Evolutionary conservation across 2,329 filamentous ascomycete species (phyloP).

Genomic region (Pleurostoma richardsiae): DNA sequence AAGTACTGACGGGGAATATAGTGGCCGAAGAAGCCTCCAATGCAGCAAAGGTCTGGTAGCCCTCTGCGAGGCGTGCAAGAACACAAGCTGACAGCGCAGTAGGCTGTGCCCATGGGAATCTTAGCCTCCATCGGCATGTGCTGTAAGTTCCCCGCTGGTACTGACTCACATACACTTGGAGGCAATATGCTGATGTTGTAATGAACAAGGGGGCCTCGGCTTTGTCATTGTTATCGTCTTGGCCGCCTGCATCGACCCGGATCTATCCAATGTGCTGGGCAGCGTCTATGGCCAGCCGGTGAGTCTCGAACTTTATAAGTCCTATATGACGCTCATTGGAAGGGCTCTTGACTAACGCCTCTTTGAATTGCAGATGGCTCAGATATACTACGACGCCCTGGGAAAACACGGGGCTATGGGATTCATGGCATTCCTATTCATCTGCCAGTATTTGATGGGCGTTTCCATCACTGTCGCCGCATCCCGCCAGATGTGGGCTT

Average conservation of each 20-base stretch:
- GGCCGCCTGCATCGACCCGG: conserved; percentile 49
- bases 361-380: conserved; percentile 17
- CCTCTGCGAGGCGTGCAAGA: too few relatives aligned
- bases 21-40: conserved; percentile 59
- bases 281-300: conserved; percentile 54
- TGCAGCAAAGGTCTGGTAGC: conserved; percentile 35
- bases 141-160: conserved; percentile 10
- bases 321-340: not conserved
- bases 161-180: not conserved
- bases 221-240: conserved; percentile 54
- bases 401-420: conserved; percentile 54
- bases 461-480: conserved; percentile 52
- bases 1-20: not conserved
- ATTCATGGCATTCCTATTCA: conserved; percentile 53
- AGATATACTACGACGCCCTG: conserved; percentile 57
- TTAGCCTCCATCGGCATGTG: conserved; percentile 50
- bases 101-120: conserved; percentile 53
- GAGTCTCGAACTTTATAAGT: conserved; percentile 29
- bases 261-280: conserved; percentile 41
- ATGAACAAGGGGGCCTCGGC: conserved; percentile 41
- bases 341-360: not conserved
- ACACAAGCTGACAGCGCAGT: too few relatives aligned
- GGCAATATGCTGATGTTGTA: not conserved
- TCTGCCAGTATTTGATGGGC: conserved; percentile 59
- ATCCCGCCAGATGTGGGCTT: conserved; percentile 58